Conservation (phyloP, 164 flowering plant genomes). For the Chloranthus sessilifolius region DNA sequence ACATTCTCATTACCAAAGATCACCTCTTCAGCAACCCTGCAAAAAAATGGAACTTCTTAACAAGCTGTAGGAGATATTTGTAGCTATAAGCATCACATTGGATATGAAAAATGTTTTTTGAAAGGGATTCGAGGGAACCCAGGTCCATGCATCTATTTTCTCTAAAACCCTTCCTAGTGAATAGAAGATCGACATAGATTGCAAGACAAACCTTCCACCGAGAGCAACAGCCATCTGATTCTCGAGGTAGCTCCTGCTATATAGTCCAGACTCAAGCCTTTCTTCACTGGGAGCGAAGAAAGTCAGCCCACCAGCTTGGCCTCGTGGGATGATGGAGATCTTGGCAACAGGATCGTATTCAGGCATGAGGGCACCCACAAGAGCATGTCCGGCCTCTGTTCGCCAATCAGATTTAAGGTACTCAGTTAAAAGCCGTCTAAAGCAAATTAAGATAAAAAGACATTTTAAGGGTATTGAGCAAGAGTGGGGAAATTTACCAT, state of each 20-base stretch:
- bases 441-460: background rate
- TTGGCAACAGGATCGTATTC: constrained; percentile 97
- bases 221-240: constrained; percentile 99
- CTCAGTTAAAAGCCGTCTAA: background rate
- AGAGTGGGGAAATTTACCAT: constrained; percentile 38
- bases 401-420: background rate
- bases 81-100: background rate
- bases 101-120: background rate
- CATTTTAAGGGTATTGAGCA: background rate
- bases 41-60: constrained; percentile 8
- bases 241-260: constrained; percentile 95
- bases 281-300: constrained; percentile 97
- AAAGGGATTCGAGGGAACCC: background rate
- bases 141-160: no score
- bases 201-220: constrained; percentile 73
- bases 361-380: constrained; percentile 95
- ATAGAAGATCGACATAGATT: background rate
- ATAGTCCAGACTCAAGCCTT: constrained; percentile 91
- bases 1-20: constrained; percentile 86
- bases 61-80: background rate
- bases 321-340: constrained; percentile 96
- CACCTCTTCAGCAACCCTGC: constrained; percentile 95
- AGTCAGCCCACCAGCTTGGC: constrained; percentile 98
- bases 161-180: no score
- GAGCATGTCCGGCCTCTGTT: constrained; percentile 98